phyloP scores from a whole-genome alignment of 2,329 filamentous ascomycete species.

The Ophiobolus disseminans region DNA sequence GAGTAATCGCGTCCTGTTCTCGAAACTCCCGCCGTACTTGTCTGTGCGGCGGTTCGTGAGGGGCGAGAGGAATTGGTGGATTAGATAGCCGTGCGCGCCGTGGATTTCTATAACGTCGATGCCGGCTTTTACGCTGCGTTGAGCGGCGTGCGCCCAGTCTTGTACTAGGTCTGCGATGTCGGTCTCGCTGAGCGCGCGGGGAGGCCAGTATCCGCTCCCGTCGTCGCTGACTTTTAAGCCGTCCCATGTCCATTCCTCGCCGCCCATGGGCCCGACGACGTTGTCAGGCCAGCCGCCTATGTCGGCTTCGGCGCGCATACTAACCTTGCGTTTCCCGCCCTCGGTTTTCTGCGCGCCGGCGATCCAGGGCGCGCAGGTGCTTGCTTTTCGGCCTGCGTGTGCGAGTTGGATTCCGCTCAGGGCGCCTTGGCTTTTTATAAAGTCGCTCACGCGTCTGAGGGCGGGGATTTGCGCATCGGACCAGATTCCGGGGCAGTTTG shows the following conservation, averaged over 20 bases:
- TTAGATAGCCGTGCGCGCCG: slow-evolving; percentile 52
- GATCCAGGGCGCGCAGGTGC: slow-evolving; percentile 44
- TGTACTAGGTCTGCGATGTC: slow-evolving; percentile 50
- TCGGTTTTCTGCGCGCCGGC: slow-evolving; percentile 21
- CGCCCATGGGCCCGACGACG: slow-evolving; percentile 48
- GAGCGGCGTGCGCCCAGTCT: slow-evolving; percentile 51
- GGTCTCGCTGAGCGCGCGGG: slow-evolving; percentile 43
- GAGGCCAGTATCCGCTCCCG: slow-evolving; percentile 46
- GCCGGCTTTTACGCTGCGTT: slow-evolving; percentile 46
- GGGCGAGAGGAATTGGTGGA: slow-evolving; percentile 51
- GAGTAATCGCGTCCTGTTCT: slow-evolving; percentile 49
- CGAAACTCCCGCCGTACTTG: slow-evolving; percentile 52
- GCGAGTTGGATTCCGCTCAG: slow-evolving; percentile 45
- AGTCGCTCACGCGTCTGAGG: slow-evolving; percentile 41
- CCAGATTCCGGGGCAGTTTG: slow-evolving; percentile 49
- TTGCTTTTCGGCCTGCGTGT: slow-evolving; percentile 46
- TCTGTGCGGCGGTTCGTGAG: slow-evolving; percentile 53
- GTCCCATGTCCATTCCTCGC: slow-evolving; percentile 51
- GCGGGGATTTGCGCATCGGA: slow-evolving; percentile 46
- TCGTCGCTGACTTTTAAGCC: slow-evolving; percentile 38
- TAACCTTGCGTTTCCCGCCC: slow-evolving; percentile 34
- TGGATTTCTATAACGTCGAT: slow-evolving; percentile 54
- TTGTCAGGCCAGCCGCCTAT: slow-evolving; percentile 46
- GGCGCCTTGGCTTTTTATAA: slow-evolving; percentile 44
- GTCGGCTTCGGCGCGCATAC: slow-evolving; percentile 33